Evolutionary conservation across 352 stramenopile species (phyloP).

Genomic region (Halophytophthora batemanensis): DNA sequence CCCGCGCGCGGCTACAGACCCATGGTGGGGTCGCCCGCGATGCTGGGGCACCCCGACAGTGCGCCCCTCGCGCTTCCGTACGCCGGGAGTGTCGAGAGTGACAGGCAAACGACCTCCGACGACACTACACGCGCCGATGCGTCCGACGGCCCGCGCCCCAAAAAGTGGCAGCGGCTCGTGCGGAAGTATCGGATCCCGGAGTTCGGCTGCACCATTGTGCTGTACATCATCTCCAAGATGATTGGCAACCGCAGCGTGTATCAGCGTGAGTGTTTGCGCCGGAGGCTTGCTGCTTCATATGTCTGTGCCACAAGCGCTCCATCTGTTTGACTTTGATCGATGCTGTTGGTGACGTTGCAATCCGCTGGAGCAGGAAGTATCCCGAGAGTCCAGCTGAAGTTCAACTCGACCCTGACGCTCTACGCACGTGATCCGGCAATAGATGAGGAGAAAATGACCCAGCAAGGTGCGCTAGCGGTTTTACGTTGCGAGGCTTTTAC

Average conservation of each 20-base stretch:
- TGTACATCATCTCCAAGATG: conserved; percentile 22
- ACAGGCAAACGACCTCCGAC: conserved; percentile 8
- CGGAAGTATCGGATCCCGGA: conserved; percentile 25
- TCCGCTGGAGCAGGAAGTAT: conserved; percentile 28
- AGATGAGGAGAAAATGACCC: conserved; percentile 31
- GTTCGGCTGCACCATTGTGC: conserved; percentile 23
- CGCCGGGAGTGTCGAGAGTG: conserved; percentile 23
- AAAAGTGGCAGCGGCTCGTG: conserved; percentile 17
- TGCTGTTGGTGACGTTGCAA: background rate
- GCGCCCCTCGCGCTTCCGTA: too few relatives aligned
- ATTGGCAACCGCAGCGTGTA: conserved; percentile 23
- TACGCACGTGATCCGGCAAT: conserved; percentile 42
- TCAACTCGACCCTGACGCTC: conserved; percentile 34
- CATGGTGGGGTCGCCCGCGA: too few relatives aligned
- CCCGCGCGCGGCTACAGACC: too few relatives aligned
- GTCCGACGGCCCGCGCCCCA: background rate
- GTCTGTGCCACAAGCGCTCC: background rate
- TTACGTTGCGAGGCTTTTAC: background rate
- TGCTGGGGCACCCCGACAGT: too few relatives aligned
- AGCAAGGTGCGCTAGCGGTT: conserved; percentile 26
- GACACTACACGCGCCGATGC: background rate
- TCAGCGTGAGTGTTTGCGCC: conserved; percentile 9
- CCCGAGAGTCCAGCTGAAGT: conserved; percentile 31
- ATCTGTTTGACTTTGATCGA: background rate
- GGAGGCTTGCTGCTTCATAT: background rate